Conservation (phyloP, 2,329 filamentous ascomycete species). For the Botrytis aclada region DNA sequence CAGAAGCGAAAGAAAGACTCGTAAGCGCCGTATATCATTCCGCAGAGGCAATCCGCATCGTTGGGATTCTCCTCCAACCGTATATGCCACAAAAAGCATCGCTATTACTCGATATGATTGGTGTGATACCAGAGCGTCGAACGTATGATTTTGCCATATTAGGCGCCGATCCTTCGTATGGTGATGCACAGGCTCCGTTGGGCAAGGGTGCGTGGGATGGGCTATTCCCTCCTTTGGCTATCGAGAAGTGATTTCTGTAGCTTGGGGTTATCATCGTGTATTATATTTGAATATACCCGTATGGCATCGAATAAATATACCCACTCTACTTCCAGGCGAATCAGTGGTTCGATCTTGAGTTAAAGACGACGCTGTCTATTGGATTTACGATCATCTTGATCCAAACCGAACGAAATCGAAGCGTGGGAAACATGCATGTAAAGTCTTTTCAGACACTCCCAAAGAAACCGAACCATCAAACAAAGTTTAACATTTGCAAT, state of each 20-base stretch:
- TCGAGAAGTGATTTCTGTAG: constrained; percentile 40
- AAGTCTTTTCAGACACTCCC: background rate
- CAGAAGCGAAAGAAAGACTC: constrained; percentile 32
- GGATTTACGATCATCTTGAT: too few species aligned
- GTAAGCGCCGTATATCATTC: constrained; percentile 65
- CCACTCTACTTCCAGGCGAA: background rate
- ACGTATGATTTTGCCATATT: constrained; percentile 59
- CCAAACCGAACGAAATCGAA: background rate
- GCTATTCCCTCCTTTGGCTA: constrained; percentile 52
- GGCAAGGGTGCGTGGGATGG: constrained; percentile 42
- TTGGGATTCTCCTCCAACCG: constrained; percentile 82
- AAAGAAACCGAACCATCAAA: background rate
- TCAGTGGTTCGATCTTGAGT: too few species aligned
- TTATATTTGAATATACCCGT: background rate
- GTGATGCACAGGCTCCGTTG: constrained; percentile 39
- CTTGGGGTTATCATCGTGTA: background rate
- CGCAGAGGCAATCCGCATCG: constrained; percentile 74
- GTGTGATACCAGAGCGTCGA: constrained; percentile 62
- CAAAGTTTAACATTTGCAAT: background rate
- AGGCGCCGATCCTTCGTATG: constrained; percentile 69
- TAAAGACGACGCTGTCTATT: too few species aligned
- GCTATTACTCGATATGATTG: constrained; percentile 72
- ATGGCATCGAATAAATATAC: background rate
- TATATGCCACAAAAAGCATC: constrained; percentile 80
- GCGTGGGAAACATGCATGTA: background rate